Conservation (phyloP, 208 protist genomes). For the Trypanosoma congolense region DNA sequence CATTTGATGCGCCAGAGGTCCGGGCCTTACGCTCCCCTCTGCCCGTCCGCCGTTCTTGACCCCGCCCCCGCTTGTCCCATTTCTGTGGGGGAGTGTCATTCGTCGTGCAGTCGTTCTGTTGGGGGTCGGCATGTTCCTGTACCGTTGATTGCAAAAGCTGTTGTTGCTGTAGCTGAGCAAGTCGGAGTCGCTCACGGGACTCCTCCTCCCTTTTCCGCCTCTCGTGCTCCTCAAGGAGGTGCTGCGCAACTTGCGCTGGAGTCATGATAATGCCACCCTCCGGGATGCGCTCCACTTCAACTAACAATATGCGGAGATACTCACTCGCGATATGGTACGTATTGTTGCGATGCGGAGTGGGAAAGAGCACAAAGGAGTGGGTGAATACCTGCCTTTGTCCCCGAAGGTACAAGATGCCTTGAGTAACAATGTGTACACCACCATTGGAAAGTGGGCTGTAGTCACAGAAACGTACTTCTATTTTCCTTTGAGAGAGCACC, state of each 20-base stretch:
- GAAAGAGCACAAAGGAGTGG: conserved; percentile 77
- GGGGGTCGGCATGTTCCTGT: conserved; percentile 30
- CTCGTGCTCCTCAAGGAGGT: conserved; percentile 41
- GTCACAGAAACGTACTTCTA: conserved; percentile 79
- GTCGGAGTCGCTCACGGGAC: conserved; percentile 3
- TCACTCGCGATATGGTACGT: conserved; percentile 83
- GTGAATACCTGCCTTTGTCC: conserved; percentile 51
- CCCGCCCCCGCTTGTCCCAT: neutral
- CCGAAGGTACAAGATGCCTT: conserved; percentile 66
- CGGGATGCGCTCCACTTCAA: conserved; percentile 67
- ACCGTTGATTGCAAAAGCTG: conserved; percentile 21
- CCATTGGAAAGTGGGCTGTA: conserved; percentile 55
- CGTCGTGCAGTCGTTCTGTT: conserved; percentile 1
- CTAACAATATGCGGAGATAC: conserved; percentile 70
- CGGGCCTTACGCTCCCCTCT: neutral
- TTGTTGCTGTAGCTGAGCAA: conserved; percentile 22
- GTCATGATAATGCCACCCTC: conserved; percentile 55
- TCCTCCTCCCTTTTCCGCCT: conserved; percentile 31
- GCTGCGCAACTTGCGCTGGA: conserved; percentile 50
- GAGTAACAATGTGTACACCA: conserved; percentile 60
- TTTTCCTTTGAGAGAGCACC: conserved; percentile 58
- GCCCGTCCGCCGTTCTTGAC: neutral
- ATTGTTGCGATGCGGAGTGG: conserved; percentile 61
- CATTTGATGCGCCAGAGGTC: neutral
- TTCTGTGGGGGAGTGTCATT: neutral